Percentiles rank a stretch among this genome's conserved stretches.
Evolutionary conservation across 1,284 basidiomycete species (phyloP).

Genomic region (Flammula alnicola): DNA sequence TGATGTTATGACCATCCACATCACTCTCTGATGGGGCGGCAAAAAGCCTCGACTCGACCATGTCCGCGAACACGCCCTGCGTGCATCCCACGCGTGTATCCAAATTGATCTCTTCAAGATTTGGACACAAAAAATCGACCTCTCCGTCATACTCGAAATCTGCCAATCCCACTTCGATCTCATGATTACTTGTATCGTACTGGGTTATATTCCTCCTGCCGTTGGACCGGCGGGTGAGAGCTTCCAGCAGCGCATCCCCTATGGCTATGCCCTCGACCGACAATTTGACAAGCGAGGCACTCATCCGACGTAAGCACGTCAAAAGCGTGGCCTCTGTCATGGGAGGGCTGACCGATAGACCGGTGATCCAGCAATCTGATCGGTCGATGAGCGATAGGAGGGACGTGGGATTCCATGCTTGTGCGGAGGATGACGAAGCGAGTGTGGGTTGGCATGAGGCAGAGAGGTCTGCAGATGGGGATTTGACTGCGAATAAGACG

Average conservation of each 20-base stretch:
- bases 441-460: conserved; percentile 15
- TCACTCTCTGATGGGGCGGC: neutral
- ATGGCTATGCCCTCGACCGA: conserved; percentile 25
- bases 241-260: conserved; percentile 21
- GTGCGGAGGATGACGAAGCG: conserved; percentile 10
- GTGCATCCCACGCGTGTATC: conserved; percentile 26
- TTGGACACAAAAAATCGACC: conserved; percentile 21
- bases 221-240: conserved; percentile 19
- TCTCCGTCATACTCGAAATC: conserved; percentile 1
- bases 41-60: conserved; percentile 28
- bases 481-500: conserved; percentile 7
- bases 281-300: conserved; percentile 28
- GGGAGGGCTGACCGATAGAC: conserved; percentile 29
- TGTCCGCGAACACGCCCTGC: conserved; percentile 22
- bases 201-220: no score
- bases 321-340: conserved; percentile 30
- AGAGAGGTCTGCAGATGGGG: conserved; percentile 11
- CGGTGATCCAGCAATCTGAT: conserved; percentile 33
- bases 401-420: conserved; percentile 29
- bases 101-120: conserved; percentile 27
- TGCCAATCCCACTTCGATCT: neutral
- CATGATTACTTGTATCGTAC: neutral
- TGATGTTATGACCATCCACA: neutral
- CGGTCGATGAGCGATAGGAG: conserved; percentile 31
- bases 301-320: conserved; percentile 27